Percentiles rank a stretch among this genome's conserved stretches.
Evolutionary conservation across 2,329 filamentous ascomycete species (phyloP).

Genomic region (Pseudogymnoascus sp.): DNA sequence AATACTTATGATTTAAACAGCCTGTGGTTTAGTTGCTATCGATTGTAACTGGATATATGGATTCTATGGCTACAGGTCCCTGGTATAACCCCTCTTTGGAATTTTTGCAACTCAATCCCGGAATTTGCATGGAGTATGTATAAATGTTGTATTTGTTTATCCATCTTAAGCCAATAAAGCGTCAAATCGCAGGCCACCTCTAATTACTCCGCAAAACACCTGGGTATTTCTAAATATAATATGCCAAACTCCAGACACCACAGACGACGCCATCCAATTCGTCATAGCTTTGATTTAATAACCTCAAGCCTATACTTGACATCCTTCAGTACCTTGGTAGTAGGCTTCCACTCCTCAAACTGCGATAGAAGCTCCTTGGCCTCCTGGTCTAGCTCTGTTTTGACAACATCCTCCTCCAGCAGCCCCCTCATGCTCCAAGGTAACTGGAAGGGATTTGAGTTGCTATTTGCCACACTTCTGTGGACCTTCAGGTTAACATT

Average conservation of each 20-base stretch:
- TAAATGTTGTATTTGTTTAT: not conserved
- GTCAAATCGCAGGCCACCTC: not conserved
- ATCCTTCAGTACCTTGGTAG: constrained; percentile 85
- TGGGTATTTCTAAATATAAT: not conserved
- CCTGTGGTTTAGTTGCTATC: not conserved
- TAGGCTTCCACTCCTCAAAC: constrained; percentile 91
- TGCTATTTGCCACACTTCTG: constrained; percentile 42
- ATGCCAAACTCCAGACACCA: not conserved
- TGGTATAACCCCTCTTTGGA: not conserved
- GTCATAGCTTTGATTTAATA: constrained; percentile 69
- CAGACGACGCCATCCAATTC: not conserved
- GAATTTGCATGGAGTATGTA: not conserved
- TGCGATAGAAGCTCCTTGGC: constrained; percentile 71
- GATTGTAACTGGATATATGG: not conserved
- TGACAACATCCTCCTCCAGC: constrained; percentile 85
- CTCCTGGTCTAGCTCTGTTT: constrained; percentile 69
- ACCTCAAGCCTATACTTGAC: constrained; percentile 92
- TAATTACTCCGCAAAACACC: not conserved
- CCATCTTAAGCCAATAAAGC: not conserved
- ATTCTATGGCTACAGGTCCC: not conserved
- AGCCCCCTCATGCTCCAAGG: constrained; percentile 95
- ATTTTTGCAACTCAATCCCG: too few relatives aligned
- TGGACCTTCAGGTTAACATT: constrained; percentile 43
- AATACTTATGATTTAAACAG: not conserved
- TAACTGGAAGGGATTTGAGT: constrained; percentile 76